These are phyloP conservation scores for Esteya vermicola DNA, from an alignment of 2,329 filamentous ascomycete species.

Conservation along the genomic window DNA sequence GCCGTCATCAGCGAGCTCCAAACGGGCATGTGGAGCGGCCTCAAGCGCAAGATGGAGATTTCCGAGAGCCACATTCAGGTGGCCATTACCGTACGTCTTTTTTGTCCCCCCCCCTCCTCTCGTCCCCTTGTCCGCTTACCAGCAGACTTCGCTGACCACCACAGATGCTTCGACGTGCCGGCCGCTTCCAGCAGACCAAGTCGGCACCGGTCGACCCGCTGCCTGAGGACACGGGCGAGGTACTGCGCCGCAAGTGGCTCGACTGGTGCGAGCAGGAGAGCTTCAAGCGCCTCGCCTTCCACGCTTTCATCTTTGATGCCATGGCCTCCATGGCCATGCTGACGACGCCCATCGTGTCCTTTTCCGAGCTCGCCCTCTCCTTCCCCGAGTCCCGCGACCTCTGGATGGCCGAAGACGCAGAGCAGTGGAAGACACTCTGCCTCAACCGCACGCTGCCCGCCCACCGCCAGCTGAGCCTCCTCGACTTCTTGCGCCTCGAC, in stretches of 20 bases:
- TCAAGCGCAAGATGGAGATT: slow-evolving; percentile 41
- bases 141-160: background rate
- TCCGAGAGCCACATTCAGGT: slow-evolving; percentile 29
- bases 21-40: slow-evolving; percentile 39
- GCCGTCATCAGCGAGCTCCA: slow-evolving; percentile 33
- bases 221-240: background rate
- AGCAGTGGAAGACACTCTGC: slow-evolving; percentile 50
- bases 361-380: slow-evolving; percentile 52
- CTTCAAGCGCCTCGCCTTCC: slow-evolving; percentile 40
- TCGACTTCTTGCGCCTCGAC: slow-evolving; percentile 4
- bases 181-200: slow-evolving; percentile 3
- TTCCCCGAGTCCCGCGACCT: slow-evolving; percentile 46
- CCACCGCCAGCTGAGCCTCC: background rate
- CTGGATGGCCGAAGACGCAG: slow-evolving; percentile 51
- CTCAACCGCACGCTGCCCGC: slow-evolving; percentile 18
- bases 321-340: slow-evolving; percentile 54
- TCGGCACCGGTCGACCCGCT: background rate
- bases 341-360: slow-evolving; percentile 51
- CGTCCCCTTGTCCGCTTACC: background rate
- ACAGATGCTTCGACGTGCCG: slow-evolving; percentile 6
- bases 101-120: background rate
- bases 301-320: slow-evolving; percentile 50
- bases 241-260: slow-evolving; percentile 6
- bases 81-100: background rate
- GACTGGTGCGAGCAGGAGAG: slow-evolving; percentile 6